Evolutionary conservation across 257 asterid species (phyloP).

Genomic region (Anisodus acutangulus): DNA sequence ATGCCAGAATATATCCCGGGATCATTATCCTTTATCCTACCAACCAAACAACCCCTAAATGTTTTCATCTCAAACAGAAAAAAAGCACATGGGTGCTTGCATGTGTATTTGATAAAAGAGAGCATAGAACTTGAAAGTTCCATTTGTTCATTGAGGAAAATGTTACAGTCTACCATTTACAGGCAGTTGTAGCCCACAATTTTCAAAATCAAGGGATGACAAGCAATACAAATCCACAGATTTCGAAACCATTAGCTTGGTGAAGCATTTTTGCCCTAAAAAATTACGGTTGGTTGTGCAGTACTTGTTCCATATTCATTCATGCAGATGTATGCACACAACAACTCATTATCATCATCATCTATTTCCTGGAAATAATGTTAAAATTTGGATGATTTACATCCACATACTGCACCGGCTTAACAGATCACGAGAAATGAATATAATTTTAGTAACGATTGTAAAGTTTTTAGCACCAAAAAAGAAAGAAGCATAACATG

Average conservation of each 20-base stretch:
- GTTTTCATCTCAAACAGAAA: no score
- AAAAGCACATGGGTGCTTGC: no score
- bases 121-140: background rate
- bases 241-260: slow-evolving; percentile 16
- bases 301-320: background rate
- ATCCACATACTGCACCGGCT: background rate
- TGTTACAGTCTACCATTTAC: background rate
- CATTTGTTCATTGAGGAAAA: background rate
- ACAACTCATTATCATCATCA: background rate
- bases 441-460: background rate
- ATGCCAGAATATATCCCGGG: no score
- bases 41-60: no score
- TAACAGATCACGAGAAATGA: background rate
- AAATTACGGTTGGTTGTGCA: background rate
- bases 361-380: background rate
- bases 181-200: background rate
- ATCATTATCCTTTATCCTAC: no score
- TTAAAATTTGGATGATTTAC: background rate
- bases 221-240: background rate
- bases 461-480: slow-evolving; percentile 15
- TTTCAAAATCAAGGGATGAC: background rate
- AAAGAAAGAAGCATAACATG: background rate
- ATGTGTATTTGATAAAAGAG: no score
- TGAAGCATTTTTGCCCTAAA: background rate
- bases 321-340: background rate